Base-by-base conservation (phyloP, 352 stramenopile species). In the Aphanomyces astaci region DNA sequence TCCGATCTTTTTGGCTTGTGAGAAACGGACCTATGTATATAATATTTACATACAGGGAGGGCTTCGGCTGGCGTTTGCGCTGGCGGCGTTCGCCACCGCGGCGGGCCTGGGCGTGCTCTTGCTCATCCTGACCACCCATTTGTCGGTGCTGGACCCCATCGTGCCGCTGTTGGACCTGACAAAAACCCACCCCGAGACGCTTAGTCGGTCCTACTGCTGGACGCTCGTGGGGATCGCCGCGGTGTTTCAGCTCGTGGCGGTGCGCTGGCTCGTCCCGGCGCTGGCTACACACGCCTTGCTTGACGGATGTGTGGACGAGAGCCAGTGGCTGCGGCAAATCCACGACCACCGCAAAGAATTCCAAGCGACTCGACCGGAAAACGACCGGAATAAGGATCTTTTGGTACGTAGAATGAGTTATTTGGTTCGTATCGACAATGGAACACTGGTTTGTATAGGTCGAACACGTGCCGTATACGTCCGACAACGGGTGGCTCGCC, bases 61-160 rank as follows among this genome's bases (percentile, higher is more conserved):
- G 36, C 87, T 90, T 75, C 81, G 82, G 0, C 45, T 88, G 3
- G 84, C 84, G 10, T 85, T 90, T 48, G 81, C 72, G 4, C 7
- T 87, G 17, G 57, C 63, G 28, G 66, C 75, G 2, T 59, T 69
- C 27, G 24, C 62, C 4, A n/a, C 24, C 10, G 49, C 63, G n/a
- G 49, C n/a, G 10, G 15, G 19, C 28, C 25, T 69, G 9, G 45
- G 46, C 22, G 19, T 39, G 24, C 19, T 69, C 22, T 24, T 63
- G 28, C 64, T 63, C 15, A 4, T 59, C 9, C 7, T 56, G 25
- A 60, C 45, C 15, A 66, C 57, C 22, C 57, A 66, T 36, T 30
- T 55, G 24, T 51, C 25, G 19, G 17, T 51, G 15, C 39, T 66
- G 9, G 57, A 66, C 39, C 24, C 24, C 2, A 25, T 66, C 17